phyloP scores from a whole-genome alignment of 768 basidiomycete species.

The Rhizopogon vulgaris region DNA sequence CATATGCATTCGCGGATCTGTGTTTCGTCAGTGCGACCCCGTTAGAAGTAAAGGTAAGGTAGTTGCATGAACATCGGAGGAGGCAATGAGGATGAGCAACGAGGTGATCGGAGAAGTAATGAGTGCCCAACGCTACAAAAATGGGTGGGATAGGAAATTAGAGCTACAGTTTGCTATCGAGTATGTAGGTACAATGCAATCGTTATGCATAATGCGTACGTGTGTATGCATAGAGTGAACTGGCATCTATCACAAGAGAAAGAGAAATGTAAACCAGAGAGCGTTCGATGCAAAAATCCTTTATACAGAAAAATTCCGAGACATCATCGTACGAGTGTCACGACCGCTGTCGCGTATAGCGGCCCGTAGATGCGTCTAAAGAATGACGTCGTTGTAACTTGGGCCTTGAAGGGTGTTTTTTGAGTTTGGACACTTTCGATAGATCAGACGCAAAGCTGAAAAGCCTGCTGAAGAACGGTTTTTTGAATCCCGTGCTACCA shows the following conservation, averaged over 20 bases:
- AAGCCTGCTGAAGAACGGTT: conserved; percentile 57
- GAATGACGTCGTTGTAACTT: conserved; percentile 49
- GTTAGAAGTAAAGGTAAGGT: neutral
- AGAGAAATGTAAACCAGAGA: neutral
- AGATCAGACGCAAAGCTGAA: conserved; percentile 47
- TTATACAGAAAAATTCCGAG: neutral
- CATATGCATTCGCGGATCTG: neutral
- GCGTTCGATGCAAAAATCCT: neutral
- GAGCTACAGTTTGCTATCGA: conserved; percentile 18
- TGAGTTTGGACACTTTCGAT: conserved; percentile 12
- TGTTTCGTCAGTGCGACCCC: neutral
- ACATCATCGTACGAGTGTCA: neutral
- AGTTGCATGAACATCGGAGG: neutral
- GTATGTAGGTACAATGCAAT: neutral
- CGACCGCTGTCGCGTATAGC: neutral
- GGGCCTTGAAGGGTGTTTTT: conserved; percentile 23
- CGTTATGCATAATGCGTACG: neutral
- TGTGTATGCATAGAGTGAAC: conserved; percentile 4
- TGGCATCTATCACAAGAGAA: neutral
- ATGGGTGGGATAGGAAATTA: conserved; percentile 13
- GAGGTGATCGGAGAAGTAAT: neutral
- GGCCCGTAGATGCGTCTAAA: conserved; percentile 22
- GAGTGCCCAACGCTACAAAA: neutral
- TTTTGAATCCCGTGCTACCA: conserved; percentile 32
- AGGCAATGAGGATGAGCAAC: neutral